These are phyloP conservation scores for Lachancea cidri DNA, from an alignment of 805 yeast species.

Conservation along the genomic window DNA sequence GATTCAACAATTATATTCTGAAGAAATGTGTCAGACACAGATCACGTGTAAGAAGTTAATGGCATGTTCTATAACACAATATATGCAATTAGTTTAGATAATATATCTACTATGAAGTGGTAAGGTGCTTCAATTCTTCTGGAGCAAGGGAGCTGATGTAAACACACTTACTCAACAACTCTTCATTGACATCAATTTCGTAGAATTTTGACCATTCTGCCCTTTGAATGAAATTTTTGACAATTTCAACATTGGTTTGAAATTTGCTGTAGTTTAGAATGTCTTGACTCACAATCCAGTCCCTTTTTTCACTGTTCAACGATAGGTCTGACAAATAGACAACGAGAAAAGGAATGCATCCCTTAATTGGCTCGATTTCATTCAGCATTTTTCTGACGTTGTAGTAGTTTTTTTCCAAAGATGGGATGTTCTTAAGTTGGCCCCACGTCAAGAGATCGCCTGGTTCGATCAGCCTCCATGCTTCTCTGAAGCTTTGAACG, in stretches of 20 bases:
- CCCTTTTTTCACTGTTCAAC: constrained; percentile 47
- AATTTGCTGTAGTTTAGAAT: constrained; percentile 75
- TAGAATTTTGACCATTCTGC: constrained; percentile 83
- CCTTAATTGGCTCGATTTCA: constrained; percentile 58
- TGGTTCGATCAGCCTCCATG: constrained; percentile 71
- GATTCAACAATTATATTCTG: too few relatives aligned
- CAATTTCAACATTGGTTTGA: constrained; percentile 68
- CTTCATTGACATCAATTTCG: constrained; percentile 48
- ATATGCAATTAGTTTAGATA: background rate
- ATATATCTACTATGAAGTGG: constrained; percentile 23
- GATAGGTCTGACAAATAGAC: constrained; percentile 78
- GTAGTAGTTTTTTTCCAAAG: constrained; percentile 69
- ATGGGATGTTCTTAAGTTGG: constrained; percentile 62
- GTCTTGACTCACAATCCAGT: constrained; percentile 30
- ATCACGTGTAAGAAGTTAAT: too few relatives aligned
- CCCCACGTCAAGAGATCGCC: constrained; percentile 67
- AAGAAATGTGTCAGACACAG: too few relatives aligned
- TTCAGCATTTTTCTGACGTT: constrained; percentile 47
- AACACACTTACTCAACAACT: constrained; percentile 74
- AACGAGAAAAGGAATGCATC: constrained; percentile 89
- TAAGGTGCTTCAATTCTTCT: constrained; percentile 50
- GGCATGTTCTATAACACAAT: background rate
- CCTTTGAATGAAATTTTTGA: constrained; percentile 68
- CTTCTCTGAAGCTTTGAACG: constrained; percentile 52
- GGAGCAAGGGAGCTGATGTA: constrained; percentile 71